phyloP scores from a whole-genome alignment of 257 asterid species.

The Paulownia fortunei region DNA sequence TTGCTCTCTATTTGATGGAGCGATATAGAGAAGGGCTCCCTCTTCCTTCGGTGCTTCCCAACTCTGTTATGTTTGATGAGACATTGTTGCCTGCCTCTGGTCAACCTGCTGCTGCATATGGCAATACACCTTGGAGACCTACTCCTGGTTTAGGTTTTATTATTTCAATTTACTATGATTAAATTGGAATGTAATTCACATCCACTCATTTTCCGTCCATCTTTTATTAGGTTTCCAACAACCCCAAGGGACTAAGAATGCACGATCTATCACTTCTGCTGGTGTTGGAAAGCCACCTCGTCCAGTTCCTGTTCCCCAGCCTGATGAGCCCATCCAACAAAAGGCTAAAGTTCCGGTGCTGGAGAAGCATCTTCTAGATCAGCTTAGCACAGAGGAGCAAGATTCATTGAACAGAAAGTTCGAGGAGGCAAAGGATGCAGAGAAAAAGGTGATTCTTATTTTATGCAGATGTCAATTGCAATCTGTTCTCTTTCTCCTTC shows the following conservation, averaged over 20 bases:
- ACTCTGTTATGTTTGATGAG: conserved; percentile 68
- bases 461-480: background rate
- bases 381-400: conserved; percentile 95
- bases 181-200: background rate
- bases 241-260: conserved; percentile 60
- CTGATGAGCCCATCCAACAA: conserved; percentile 77
- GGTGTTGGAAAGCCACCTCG: conserved; percentile 90
- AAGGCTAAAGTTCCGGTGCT: conserved; percentile 87
- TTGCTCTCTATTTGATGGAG: conserved; percentile 96
- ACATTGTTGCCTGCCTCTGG: conserved; percentile 53
- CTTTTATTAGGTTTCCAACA: conserved; percentile 64
- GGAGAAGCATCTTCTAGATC: conserved; percentile 89
- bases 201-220: conserved; percentile 23
- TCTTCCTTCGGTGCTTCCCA: conserved; percentile 80
- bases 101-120: conserved; percentile 56
- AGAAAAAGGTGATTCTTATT: conserved; percentile 69
- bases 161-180: conserved; percentile 14
- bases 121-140: conserved; percentile 72
- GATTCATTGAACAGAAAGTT: conserved; percentile 74
- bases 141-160: conserved; percentile 57
- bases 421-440: conserved; percentile 93
- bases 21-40: conserved; percentile 87
- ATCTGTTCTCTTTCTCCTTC: conserved; percentile 4
- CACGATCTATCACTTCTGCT: conserved; percentile 50
- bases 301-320: conserved; percentile 75